Evolutionary conservation across 2,329 filamentous ascomycete species (phyloP).

Genomic region (Sclerotinia trifoliorum): DNA sequence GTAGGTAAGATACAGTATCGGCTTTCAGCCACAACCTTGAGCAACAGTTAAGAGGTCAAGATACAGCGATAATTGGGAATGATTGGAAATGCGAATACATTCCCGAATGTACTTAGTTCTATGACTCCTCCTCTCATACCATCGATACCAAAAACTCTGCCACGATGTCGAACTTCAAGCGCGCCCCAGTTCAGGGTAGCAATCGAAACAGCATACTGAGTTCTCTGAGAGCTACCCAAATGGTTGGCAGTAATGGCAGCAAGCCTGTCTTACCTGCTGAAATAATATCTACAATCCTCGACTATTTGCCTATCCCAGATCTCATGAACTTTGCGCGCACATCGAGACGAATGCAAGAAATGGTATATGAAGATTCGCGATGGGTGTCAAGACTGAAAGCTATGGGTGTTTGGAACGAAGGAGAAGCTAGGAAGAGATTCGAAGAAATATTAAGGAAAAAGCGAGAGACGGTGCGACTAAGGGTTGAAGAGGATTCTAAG

Average conservation of each 20-base stretch:
- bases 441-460: constrained; percentile 67
- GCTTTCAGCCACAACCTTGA: constrained; percentile 14
- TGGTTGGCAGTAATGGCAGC: constrained; percentile 58
- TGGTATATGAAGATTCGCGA: constrained; percentile 97
- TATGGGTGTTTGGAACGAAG: constrained; percentile 92
- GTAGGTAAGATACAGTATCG: neutral
- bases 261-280: constrained; percentile 84
- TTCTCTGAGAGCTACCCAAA: constrained; percentile 75
- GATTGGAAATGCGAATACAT: constrained; percentile 9
- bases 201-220: constrained; percentile 61
- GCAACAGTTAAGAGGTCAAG: neutral
- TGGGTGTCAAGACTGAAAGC: constrained; percentile 84
- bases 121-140: neutral
- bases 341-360: constrained; percentile 86
- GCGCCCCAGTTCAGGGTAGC: constrained; percentile 33
- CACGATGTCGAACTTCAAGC: constrained; percentile 48
- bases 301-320: constrained; percentile 83
- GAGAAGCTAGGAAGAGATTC: constrained; percentile 75
- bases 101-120: neutral
- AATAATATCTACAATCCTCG: constrained; percentile 82
- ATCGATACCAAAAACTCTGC: neutral
- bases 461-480: constrained; percentile 55
- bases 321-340: constrained; percentile 81
- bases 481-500: constrained; percentile 40
- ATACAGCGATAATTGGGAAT: neutral